These are phyloP conservation scores for Phytophthora cryptogea DNA, from an alignment of 352 stramenopile genomes.

Conservation along the genomic window DNA sequence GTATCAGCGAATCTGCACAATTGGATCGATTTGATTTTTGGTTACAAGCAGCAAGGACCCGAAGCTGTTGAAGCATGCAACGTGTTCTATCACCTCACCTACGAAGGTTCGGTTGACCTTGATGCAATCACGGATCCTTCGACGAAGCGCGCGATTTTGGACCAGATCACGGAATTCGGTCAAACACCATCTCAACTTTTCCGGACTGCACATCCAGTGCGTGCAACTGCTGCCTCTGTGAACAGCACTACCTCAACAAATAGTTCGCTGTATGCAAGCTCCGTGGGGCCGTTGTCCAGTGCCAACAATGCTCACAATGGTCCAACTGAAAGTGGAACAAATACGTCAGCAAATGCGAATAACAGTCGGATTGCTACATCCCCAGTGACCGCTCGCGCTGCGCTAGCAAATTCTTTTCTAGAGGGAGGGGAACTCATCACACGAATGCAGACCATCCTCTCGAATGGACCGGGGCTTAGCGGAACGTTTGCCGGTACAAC, in stretches of 20 bases:
- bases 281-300: constrained; percentile 13
- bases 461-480: constrained; percentile 30
- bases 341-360: not conserved
- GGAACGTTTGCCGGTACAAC: constrained; percentile 26
- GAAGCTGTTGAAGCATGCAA: constrained; percentile 95
- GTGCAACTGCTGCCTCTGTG: constrained; percentile 15
- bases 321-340: constrained; percentile 5
- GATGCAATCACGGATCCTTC: constrained; percentile 73
- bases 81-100: constrained; percentile 98
- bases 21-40: constrained; percentile 99
- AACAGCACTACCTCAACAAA: constrained; percentile 11
- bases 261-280: constrained; percentile 22
- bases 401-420: constrained; percentile 66
- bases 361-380: constrained; percentile 19
- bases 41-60: constrained; percentile 94
- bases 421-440: constrained; percentile 68
- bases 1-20: constrained; percentile 96
- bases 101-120: constrained; percentile 97
- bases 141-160: constrained; percentile 84
- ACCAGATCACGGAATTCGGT: constrained; percentile 99
- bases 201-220: constrained; percentile 70
- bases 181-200: constrained; percentile 97
- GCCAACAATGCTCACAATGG: constrained; percentile 1
- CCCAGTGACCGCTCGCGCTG: constrained; percentile 29
- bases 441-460: constrained; percentile 74